Evolutionary conservation across 106 monocot species (phyloP), one percentile per base, ranked within the genome.

Genomic region (Amphibolis antarctica): DNA sequence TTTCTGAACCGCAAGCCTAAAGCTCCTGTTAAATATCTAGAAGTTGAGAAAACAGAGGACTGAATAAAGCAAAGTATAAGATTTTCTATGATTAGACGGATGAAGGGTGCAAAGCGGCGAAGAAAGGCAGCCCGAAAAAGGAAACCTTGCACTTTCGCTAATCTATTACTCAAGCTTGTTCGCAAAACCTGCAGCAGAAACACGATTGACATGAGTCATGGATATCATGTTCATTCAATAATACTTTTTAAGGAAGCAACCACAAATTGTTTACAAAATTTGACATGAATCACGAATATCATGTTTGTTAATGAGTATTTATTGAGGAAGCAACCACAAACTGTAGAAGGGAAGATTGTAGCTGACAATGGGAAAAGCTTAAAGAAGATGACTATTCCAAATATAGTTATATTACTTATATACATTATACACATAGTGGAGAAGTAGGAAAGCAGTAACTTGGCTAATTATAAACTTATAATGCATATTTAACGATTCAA

Each of bases 91-190:
- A 99, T 99, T 19, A 99, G 74, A 44, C 81, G 84, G 29, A 85
- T 22, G 73, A 99, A 99, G 55, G 60, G 28, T 28, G 98, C 88
- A 12, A 92, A 70, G 11, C 91, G 87, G 26, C 85, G 66, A 46
- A 99, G 85, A 58, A 99, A 99, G 75, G 91, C 85, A 71, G 88
- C 85, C 43, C 91, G 78, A 75, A 99, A 99, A 46, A 99, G 82
- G 57, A 91, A 83, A 48, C 98, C 98, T 73, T 99, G 91, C 19
- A 99, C 98, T 75, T 79, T 91, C 22, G 98, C 98, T 65, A 92
- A 61, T 77, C 91, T 84, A 68, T 83, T 86, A 68, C 98, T 88
- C 53, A 88, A 42, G 22, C 87, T 85, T 65, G 98, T 85, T 69
- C 80, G 76, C 65, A 98, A 59, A 18, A 85, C 82, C 98, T 98